Evolutionary conservation across 495 filamentous ascomycete genomes (phyloP).

Genomic region (Evernia prunastri): DNA sequence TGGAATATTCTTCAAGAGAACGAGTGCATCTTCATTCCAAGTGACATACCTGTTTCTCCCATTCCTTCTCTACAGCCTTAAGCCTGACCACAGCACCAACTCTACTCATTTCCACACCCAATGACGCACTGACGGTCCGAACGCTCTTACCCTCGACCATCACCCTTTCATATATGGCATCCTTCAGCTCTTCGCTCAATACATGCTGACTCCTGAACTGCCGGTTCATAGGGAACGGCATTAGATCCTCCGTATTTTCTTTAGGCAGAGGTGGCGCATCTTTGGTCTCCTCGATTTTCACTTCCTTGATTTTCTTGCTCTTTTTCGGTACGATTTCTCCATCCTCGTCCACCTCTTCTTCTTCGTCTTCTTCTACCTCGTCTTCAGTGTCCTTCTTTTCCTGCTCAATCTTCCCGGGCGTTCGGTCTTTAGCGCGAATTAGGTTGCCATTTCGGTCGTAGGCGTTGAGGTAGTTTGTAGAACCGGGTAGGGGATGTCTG

Average conservation of each 20-base stretch:
- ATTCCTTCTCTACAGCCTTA: slow-evolving; percentile 78
- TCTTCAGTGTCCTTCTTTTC: slow-evolving; percentile 16
- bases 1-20: neutral
- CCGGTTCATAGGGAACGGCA: slow-evolving; percentile 72
- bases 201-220: slow-evolving; percentile 65
- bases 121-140: slow-evolving; percentile 67
- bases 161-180: slow-evolving; percentile 66
- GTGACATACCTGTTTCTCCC: slow-evolving; percentile 59
- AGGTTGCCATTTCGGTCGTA: slow-evolving; percentile 40
- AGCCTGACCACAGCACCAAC: slow-evolving; percentile 85
- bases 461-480: slow-evolving; percentile 60
- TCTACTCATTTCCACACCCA: slow-evolving; percentile 75
- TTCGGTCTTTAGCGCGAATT: slow-evolving; percentile 26
- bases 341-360: slow-evolving; percentile 15
- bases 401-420: slow-evolving; percentile 16
- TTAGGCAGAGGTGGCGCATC: slow-evolving; percentile 31
- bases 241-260: slow-evolving; percentile 36
- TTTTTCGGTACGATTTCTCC: slow-evolving; percentile 20
- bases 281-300: slow-evolving; percentile 9
- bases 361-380: slow-evolving; percentile 18
- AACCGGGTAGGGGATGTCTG: slow-evolving; percentile 48
- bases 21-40: slow-evolving; percentile 24
- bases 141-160: slow-evolving; percentile 59
- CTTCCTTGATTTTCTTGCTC: slow-evolving; percentile 19
- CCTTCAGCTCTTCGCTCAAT: slow-evolving; percentile 66